Evolutionary conservation across 116 monocot genomes (phyloP).

Genomic region (Dioscorea cayenensis): DNA sequence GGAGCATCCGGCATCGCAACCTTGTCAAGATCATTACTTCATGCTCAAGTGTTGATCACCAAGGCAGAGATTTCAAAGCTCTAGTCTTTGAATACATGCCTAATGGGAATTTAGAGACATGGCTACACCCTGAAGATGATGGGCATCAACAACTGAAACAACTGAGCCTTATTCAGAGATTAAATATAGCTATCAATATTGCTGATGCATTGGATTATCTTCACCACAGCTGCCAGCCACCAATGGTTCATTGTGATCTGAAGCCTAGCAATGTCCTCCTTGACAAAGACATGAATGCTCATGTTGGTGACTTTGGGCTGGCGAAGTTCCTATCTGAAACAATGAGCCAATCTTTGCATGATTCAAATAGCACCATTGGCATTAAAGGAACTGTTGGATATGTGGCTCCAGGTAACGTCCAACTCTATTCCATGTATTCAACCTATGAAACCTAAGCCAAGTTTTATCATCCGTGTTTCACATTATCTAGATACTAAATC

Average conservation of each 20-base stretch:
- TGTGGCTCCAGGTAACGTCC: conserved; percentile 24
- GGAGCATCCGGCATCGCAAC: conserved; percentile 20
- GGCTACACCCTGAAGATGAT: conserved; percentile 21
- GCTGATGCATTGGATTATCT: conserved; percentile 30
- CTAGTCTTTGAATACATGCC: conserved; percentile 41
- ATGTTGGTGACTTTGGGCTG: conserved; percentile 29
- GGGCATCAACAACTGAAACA: not conserved
- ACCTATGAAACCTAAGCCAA: not conserved
- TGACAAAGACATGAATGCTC: conserved; percentile 24
- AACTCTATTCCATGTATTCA: not conserved
- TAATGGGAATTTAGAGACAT: conserved; percentile 26
- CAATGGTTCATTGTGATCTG: conserved; percentile 31
- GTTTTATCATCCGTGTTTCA: not conserved
- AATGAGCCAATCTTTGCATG: not conserved
- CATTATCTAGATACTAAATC: not conserved
- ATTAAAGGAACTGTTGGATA: conserved; percentile 34
- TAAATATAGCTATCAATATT: conserved; percentile 29
- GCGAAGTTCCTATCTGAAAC: conserved; percentile 9
- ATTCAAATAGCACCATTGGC: conserved; percentile 8
- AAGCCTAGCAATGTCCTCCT: conserved; percentile 39
- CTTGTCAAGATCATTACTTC: conserved; percentile 25
- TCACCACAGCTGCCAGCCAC: conserved; percentile 6
- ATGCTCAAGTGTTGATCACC: conserved; percentile 14
- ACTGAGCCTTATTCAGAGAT: conserved; percentile 24
- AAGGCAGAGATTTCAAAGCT: conserved; percentile 37